Base-by-base conservation (phyloP, 306 rosid genomes). In the Vigna unguiculata region DNA sequence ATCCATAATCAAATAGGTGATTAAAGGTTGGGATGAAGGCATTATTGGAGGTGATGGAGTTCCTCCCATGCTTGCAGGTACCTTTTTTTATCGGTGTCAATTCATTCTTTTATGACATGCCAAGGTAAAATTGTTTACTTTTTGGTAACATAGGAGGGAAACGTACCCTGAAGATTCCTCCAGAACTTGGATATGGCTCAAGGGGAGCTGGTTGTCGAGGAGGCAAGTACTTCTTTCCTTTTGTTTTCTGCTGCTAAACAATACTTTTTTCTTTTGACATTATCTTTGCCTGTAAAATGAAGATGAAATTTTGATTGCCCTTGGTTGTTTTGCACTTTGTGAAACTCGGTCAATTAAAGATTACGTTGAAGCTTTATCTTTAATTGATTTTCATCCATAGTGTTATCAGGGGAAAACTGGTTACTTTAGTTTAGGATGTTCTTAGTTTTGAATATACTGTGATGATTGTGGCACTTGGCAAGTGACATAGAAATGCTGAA, bases 21-120 rank as follows among this genome's bases (percentile, higher is more conserved):
- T 94, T 82, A 92, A 91, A 88, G 98, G 98, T 74, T 94, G 98
- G 98, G 97, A 92, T 83, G 91, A 85, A 80, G 98, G 97, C 21
- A 94, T 94, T 76, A 70, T 92, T 60, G 98, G 98, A 63, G 95
- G 89, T 22, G 96, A 89, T 75, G 98, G 97, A 81, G 69, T 94
- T 71, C 98, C 98, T 69, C 96, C 98, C 1, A 94, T 94, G 98
- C 96, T 94, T 85, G 84, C 95, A 49, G 98, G 98, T 92, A 82
- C 55, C 12, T 13, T 52, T 10, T 28, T 72, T 51, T 45, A 45
- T 49, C 55, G 61, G 13, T 67, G 43, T 48, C 13, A 64, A 64
- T 71, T 65, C 60, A 9, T 51, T 69, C 51, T n/a, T 45, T 40
- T 52, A 43, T 75, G 49, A 54, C 36, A 24, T 62, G 47, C 53